phyloP scores from a whole-genome alignment of 345 rosid genomes.

The Eucalyptus grandis region DNA sequence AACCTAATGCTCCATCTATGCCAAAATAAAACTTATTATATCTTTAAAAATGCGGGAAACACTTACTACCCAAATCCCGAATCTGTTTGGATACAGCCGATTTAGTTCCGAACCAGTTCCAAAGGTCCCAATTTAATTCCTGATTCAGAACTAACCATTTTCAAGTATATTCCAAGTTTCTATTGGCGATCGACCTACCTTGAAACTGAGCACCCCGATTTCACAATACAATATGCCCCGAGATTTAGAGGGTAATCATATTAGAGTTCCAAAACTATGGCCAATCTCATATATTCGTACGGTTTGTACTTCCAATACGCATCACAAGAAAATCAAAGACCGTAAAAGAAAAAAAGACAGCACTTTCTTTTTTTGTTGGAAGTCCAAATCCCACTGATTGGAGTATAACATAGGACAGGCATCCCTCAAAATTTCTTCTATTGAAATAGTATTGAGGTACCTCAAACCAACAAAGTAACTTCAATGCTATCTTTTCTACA shows the following conservation, averaged over 20 bases:
- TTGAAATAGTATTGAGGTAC: background rate
- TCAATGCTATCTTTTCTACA: background rate
- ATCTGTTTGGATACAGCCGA: background rate
- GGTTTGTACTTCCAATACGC: background rate
- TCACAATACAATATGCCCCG: background rate
- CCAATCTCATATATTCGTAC: background rate
- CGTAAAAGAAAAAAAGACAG: no score
- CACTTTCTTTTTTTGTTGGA: background rate
- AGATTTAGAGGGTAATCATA: background rate
- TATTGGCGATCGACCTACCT: background rate
- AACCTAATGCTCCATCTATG: background rate
- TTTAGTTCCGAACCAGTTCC: background rate
- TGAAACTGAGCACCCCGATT: background rate
- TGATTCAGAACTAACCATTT: background rate
- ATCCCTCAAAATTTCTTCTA: background rate
- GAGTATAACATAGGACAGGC: background rate
- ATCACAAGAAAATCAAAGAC: background rate
- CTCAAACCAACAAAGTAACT: background rate
- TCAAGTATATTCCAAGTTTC: background rate
- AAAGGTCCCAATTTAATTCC: background rate
- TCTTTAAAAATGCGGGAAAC: background rate
- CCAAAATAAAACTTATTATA: background rate
- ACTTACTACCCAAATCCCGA: background rate
- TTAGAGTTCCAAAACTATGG: background rate
- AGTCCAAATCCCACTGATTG: background rate